phyloP scores from a whole-genome alignment of 78 protist species.

The Guillardia theta region DNA sequence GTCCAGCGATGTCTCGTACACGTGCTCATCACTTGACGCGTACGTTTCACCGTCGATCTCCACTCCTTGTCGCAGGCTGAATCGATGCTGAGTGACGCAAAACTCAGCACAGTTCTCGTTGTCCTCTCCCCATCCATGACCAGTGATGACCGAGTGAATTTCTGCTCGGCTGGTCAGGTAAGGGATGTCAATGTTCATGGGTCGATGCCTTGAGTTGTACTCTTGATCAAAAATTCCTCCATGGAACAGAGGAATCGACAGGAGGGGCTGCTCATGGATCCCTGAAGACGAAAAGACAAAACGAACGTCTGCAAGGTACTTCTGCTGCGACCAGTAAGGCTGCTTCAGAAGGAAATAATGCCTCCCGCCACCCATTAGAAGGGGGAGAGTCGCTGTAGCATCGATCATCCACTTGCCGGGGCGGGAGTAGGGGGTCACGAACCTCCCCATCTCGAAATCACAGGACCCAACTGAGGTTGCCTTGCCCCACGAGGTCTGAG shows the following conservation, averaged over 20 bases:
- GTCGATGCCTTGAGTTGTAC: neutral
- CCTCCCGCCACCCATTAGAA: neutral
- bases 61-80: neutral
- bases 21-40: neutral
- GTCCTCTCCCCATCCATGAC: constrained; percentile 26
- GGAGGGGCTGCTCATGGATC: neutral
- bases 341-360: neutral
- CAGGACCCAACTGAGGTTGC: no score
- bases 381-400: neutral
- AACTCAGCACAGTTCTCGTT: neutral
- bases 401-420: neutral
- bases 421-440: constrained; percentile 8
- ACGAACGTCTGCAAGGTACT: neutral
- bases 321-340: neutral
- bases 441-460: neutral
- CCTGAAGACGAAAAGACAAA: neutral
- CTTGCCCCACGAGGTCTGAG: no score
- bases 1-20: neutral
- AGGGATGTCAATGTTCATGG: neutral
- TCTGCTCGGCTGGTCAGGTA: neutral
- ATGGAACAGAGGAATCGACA: neutral
- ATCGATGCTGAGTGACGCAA: neutral
- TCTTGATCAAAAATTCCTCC: neutral
- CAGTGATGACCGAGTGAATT: neutral
- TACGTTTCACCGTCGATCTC: neutral